phyloP scores from a whole-genome alignment of 768 basidiomycete species.

The Nevesoporus exiguus region DNA sequence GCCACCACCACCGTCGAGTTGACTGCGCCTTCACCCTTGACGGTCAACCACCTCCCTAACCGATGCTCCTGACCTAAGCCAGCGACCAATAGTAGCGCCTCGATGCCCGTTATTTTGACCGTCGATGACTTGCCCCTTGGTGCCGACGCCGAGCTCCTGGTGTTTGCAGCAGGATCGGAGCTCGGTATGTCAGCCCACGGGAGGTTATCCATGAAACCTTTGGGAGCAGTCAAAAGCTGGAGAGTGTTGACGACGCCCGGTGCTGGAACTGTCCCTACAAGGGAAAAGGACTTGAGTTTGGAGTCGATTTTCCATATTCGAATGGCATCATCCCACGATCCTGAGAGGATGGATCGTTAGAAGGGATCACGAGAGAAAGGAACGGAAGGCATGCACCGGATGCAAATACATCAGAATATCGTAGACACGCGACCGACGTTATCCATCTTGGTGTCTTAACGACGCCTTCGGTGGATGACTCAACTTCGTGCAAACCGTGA shows the following conservation, averaged over 20 bases:
- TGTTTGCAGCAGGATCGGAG: background rate
- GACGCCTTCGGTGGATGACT: constrained; percentile 70
- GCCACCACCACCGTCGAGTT: constrained; percentile 72
- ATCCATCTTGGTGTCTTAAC: constrained; percentile 88
- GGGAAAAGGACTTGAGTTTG: constrained; percentile 72
- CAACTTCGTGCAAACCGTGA: constrained; percentile 76
- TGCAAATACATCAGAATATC: constrained; percentile 88
- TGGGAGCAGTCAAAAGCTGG: constrained; percentile 63
- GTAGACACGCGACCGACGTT: constrained; percentile 74
- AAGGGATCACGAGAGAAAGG: background rate
- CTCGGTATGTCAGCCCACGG: constrained; percentile 35
- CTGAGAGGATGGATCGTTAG: constrained; percentile 37
- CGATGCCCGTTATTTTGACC: constrained; percentile 30
- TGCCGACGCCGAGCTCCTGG: background rate
- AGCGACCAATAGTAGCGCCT: constrained; percentile 62
- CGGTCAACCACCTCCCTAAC: constrained; percentile 81
- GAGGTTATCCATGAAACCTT: constrained; percentile 39
- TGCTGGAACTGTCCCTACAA: constrained; percentile 58
- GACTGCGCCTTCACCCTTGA: constrained; percentile 65
- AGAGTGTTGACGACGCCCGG: constrained; percentile 88
- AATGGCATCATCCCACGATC: constrained; percentile 90
- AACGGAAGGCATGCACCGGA: constrained; percentile 56
- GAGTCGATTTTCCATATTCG: constrained; percentile 89
- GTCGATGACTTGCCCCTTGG: constrained; percentile 11
- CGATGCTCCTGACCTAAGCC: constrained; percentile 87